A percentile compares a stretch with the other conserved stretches of the same genome.
These are phyloP conservation scores for Mantamonas sphyraenae DNA, from an alignment of 78 protist genomes.

Conservation along the genomic window DNA sequence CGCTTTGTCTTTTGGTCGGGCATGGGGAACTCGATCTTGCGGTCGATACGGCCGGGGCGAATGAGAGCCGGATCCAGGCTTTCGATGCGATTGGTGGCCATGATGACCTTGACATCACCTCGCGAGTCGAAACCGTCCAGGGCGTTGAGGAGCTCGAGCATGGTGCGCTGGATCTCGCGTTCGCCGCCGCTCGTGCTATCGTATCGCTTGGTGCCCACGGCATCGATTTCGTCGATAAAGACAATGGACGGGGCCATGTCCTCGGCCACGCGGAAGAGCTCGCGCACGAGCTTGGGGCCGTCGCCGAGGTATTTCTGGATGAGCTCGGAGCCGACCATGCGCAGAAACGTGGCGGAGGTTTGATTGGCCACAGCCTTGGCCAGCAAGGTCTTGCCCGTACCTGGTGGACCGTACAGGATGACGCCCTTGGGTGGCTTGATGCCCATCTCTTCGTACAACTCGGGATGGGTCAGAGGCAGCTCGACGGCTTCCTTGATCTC, in stretches of 20 bases:
- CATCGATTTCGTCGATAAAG: slow-evolving; percentile 99
- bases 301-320: slow-evolving; percentile 99
- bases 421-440: slow-evolving; percentile 99
- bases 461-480: slow-evolving; percentile 98
- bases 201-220: slow-evolving; percentile 97
- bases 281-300: slow-evolving; percentile 99
- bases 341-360: slow-evolving; percentile 97
- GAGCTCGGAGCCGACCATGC: slow-evolving; percentile 98
- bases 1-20: slow-evolving; percentile 92
- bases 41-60: slow-evolving; percentile 99
- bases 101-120: slow-evolving; percentile 92
- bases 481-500: slow-evolving; percentile 99
- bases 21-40: slow-evolving; percentile 99
- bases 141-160: slow-evolving; percentile 99
- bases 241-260: slow-evolving; percentile 97
- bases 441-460: slow-evolving; percentile 97
- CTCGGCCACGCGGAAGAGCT: slow-evolving; percentile 91
- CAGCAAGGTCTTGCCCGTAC: slow-evolving; percentile 98
- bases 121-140: slow-evolving; percentile 98
- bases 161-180: slow-evolving; percentile 98
- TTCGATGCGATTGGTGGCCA: slow-evolving; percentile 99
- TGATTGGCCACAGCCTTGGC: slow-evolving; percentile 99
- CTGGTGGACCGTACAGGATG: slow-evolving; percentile 97
- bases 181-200: slow-evolving; percentile 95
- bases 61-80: slow-evolving; percentile 96